phyloP scores from a whole-genome alignment of 1,139 yeast species.

The Oligophagozyma castellii region DNA sequence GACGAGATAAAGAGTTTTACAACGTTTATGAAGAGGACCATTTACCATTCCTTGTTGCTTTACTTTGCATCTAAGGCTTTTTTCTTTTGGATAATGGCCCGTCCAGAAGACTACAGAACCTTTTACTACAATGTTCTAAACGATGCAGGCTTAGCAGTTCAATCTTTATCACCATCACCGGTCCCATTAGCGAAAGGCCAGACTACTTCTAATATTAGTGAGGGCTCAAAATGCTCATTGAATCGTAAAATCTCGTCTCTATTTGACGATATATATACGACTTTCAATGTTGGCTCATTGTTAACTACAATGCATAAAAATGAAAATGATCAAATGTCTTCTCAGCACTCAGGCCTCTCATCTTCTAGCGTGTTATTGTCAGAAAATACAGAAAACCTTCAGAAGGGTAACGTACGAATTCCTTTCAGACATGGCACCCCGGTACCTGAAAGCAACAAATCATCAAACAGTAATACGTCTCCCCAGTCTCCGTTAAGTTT shows the following conservation, averaged over 20 bases:
- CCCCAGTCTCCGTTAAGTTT: slow-evolving; percentile 1
- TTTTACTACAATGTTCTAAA: slow-evolving; percentile 5
- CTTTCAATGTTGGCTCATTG: slow-evolving; percentile 11
- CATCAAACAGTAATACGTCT: slow-evolving; percentile 1
- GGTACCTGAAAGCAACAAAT: background rate
- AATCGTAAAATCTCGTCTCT: slow-evolving; percentile 8
- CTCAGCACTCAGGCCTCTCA: slow-evolving; percentile 1
- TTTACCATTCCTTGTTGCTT: slow-evolving; percentile 15
- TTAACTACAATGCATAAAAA: slow-evolving; percentile 6
- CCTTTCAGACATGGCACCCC: too few species aligned
- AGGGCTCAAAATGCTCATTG: slow-evolving; percentile 1
- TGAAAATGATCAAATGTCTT: background rate
- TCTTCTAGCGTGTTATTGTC: slow-evolving; percentile 6
- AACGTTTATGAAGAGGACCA: slow-evolving; percentile 12
- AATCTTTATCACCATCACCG: slow-evolving; percentile 1
- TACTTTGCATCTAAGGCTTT: slow-evolving; percentile 18
- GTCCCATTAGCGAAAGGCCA: background rate
- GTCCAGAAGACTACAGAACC: slow-evolving; percentile 18
- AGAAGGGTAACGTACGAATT: too few species aligned
- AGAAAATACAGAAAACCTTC: slow-evolving; percentile 4
- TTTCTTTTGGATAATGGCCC: slow-evolving; percentile 20
- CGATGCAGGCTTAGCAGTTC: background rate
- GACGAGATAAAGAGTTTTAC: slow-evolving; percentile 14
- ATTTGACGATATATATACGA: slow-evolving; percentile 14
- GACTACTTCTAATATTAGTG: slow-evolving; percentile 1